phyloP scores from a whole-genome alignment of 108 stramenopile genomes.

The Hondaea fermentalgiana region DNA sequence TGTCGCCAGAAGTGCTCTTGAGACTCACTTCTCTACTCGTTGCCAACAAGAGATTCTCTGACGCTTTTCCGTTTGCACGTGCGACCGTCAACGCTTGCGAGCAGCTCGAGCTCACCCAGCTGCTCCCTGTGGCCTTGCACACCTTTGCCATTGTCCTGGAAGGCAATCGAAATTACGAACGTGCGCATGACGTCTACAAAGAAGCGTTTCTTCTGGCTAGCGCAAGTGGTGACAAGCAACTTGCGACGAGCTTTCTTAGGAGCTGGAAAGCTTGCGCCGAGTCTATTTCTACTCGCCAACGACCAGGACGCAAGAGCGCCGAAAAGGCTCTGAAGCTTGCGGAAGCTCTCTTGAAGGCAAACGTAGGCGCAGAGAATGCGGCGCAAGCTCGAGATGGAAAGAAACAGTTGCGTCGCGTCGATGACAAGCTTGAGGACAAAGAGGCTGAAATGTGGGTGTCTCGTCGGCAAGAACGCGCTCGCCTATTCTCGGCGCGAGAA shows the following conservation, averaged over 20 bases:
- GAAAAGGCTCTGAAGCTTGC: too few species aligned
- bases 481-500: too few species aligned
- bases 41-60: not conserved
- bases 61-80: not conserved
- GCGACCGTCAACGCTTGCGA: not conserved
- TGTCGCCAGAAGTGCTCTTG: not conserved
- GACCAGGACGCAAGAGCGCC: too few species aligned
- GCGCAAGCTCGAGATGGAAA: too few species aligned
- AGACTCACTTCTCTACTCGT: not conserved
- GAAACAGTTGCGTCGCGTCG: too few species aligned
- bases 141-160: not conserved
- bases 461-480: too few species aligned
- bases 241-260: not conserved
- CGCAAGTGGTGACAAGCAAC: not conserved
- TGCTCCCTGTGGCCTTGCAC: not conserved
- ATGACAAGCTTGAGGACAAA: too few species aligned
- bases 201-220: not conserved
- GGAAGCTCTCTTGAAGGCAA: too few species aligned
- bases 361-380: too few species aligned
- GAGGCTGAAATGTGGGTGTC: too few species aligned
- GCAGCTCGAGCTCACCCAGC: not conserved
- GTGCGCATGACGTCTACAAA: not conserved
- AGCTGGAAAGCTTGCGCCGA: not conserved
- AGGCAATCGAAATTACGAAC: not conserved
- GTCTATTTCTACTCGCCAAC: not conserved